These are phyloP conservation scores for Rehmannia glutinosa DNA, from an alignment of 257 asterid genomes.

Conservation along the genomic window DNA sequence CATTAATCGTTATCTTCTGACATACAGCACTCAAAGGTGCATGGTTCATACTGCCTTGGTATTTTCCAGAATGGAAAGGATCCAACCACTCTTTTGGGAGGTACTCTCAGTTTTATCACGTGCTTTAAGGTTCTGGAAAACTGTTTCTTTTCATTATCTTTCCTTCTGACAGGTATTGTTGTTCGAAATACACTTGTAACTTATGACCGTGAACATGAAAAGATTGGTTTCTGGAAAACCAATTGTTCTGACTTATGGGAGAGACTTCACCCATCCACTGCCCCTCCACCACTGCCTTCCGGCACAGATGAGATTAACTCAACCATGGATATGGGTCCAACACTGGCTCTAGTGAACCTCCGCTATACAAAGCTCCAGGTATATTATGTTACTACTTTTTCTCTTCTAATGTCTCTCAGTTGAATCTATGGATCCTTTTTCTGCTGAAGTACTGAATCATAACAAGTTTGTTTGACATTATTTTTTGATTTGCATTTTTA, in stretches of 20 bases:
- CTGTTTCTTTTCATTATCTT: constrained; percentile 1
- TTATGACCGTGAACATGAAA: constrained; percentile 91
- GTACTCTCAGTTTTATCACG: constrained; percentile 34
- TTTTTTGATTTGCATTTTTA: background rate
- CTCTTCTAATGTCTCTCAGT: constrained; percentile 5
- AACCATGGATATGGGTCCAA: constrained; percentile 41
- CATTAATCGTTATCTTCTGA: constrained; percentile 11
- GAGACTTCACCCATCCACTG: constrained; percentile 55
- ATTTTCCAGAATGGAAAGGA: constrained; percentile 97
- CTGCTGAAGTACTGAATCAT: background rate
- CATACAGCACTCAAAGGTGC: constrained; percentile 88
- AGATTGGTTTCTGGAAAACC: constrained; percentile 95
- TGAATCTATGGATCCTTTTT: constrained; percentile 10
- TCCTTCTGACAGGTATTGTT: constrained; percentile 59
- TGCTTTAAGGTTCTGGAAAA: constrained; percentile 7
- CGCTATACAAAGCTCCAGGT: constrained; percentile 50
- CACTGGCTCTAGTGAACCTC: constrained; percentile 49
- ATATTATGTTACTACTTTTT: constrained; percentile 14
- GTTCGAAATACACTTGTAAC: constrained; percentile 97
- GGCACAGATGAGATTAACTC: constrained; percentile 32
- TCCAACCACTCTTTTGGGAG: constrained; percentile 97
- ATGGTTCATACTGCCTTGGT: constrained; percentile 96
- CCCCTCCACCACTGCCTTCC: constrained; percentile 51
- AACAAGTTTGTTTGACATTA: constrained; percentile 3
- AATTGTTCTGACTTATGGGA: constrained; percentile 95